Evolutionary conservation across 192 early-diverging fungal genomes (phyloP).

Genomic region (Gonapodya prolifera): DNA sequence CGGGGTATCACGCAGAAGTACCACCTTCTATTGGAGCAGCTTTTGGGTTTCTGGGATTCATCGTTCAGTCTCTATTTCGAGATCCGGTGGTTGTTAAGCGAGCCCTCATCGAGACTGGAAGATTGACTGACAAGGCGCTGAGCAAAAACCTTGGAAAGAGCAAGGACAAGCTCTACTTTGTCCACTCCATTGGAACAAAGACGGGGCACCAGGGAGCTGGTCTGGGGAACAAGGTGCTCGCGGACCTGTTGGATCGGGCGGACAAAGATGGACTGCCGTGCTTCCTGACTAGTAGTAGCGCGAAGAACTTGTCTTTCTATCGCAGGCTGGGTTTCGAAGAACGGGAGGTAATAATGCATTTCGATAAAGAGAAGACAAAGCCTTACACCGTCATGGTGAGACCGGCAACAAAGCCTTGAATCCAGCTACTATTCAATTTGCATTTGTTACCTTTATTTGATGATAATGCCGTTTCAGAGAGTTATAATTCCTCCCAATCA

Average conservation of each 20-base stretch:
- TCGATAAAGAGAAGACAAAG: background rate
- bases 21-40: background rate
- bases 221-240: background rate
- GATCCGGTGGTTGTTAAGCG: background rate
- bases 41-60: background rate
- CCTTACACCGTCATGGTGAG: too few species aligned
- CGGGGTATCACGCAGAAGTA: background rate
- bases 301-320: background rate
- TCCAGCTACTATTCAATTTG: too few species aligned
- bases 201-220: background rate
- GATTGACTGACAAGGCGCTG: background rate
- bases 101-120: background rate
- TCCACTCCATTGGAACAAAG: background rate
- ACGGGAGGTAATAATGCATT: background rate
- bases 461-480: too few species aligned
- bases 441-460: too few species aligned
- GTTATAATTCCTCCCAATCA: too few species aligned
- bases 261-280: background rate
- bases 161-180: background rate
- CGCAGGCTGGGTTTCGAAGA: background rate
- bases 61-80: background rate
- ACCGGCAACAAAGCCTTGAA: too few species aligned
- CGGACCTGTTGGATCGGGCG: background rate
- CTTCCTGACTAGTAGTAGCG: background rate
- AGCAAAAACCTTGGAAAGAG: background rate